Evolutionary conservation across 2,329 filamentous ascomycete genomes (phyloP), one percentile per base, ranked within the genome.

Genomic region (Trichoderma cornu-damae): DNA sequence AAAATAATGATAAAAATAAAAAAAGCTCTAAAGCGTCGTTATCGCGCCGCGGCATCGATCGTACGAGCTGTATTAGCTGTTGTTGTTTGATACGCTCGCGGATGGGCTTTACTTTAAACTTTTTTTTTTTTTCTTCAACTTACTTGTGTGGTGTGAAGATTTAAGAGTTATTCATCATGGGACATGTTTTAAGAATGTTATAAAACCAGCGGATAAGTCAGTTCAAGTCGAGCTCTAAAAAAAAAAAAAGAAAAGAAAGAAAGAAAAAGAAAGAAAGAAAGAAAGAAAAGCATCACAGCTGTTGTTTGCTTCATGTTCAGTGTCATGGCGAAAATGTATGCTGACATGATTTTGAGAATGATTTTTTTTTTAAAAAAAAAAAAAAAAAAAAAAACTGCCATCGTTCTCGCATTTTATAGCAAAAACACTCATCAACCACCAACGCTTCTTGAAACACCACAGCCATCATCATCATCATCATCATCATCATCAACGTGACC

Each of bases 121-220:
- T n/a, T n/a, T n/a, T n/a, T n/a, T 14, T 42, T n/a, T 12, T 42
- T 2, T 8, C 4, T 24, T 34, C 12, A 11, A 9, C 20, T 34
- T 8, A 11, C 26, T 14, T 30, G n/a, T n/a, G 2, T 9, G 14
- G 18, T 34, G 14, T 34, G 26, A 14, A 6, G 16, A 12, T 43
- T 24, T 35, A 6, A 24, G 20, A 12, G 14, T 16, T 9, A 14
- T 11, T 24, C 24, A 22, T 24, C 20, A 18, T 54, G 18, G 6
- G 37, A 38, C 18, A 18, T 4, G 12, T 6, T 46, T 37, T 7
- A 54, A 54, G 32, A 46, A 43, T 54, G 51, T 54, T 16, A 16
- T 54, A 30, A 42, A 54, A 38, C 51, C 51, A 38, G 51, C 51
- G 32, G 26, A 42, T 54, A 54, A 30, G 6, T 8, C 12, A 24